Base-by-base conservation (phyloP, 352 stramenopile genomes). In the Phytophthora pistaciae region DNA sequence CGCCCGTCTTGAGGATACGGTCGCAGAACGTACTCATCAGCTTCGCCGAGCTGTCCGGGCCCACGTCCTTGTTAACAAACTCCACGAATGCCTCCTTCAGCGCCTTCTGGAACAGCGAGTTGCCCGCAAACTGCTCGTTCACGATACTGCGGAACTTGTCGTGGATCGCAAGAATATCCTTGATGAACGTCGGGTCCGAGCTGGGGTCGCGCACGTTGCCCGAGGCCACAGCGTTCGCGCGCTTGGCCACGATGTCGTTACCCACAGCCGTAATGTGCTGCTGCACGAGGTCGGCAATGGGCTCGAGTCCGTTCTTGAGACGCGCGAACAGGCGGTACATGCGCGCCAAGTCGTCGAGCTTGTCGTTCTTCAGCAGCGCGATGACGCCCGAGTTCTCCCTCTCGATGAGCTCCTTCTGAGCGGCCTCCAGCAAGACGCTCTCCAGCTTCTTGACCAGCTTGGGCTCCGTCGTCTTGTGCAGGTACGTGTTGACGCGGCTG, bases 21-120 rank as follows among this genome's bases (percentile, higher is more conserved):
- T 99, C 98, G 78, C 98, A 99, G 83, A 99, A 99, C 46, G 96
- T 99, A 67, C 94, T 99, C 93, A 99, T 99, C n/a, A 99, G 84
- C 78, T 99, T 99, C 2, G 98, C 98, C 60, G 98, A 99, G 68
- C 95, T 98, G 83, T 96, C 97, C 10, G 98, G 96, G 2, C 91
- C 97, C 1, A 99, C 97, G 65, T 99, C 97, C 66, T 98, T 98
- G 86, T 99, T 99, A 11, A 99, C 94, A 81, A 99, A 99, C 70
- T 99, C 97, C 27, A 99, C 96, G 80, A 99, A 99, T 0, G 98
- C 98, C 60, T 99, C 98, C 83, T 99, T 99, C 50, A 99, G 83
- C 3, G 98, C 98, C 85, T 99, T 99, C 83, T 99, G 97, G 73
- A 99, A 99, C 1, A 99, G 88, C 36, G 97, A 96, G 74, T 99